These are phyloP conservation scores for Perilla frutescens DNA, from an alignment of 257 asterid genomes.

Conservation along the genomic window DNA sequence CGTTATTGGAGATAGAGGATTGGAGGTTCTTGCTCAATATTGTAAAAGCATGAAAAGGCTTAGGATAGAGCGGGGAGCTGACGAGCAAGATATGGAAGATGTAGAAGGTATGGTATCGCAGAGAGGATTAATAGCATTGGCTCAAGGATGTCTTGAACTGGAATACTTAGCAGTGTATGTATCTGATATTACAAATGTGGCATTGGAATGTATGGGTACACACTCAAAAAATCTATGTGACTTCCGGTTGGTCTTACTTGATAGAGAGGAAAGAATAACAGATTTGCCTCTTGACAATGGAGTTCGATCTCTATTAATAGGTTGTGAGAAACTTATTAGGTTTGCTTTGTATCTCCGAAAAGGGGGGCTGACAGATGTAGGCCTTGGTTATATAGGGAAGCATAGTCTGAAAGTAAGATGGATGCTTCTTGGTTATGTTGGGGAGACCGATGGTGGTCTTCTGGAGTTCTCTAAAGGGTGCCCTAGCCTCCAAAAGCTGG, in stretches of 20 bases:
- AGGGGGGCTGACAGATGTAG: slow-evolving; percentile 77
- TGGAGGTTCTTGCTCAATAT: slow-evolving; percentile 65
- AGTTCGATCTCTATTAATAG: slow-evolving; percentile 64
- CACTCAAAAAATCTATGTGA: slow-evolving; percentile 61
- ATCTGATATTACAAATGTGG: slow-evolving; percentile 56
- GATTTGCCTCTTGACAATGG: slow-evolving; percentile 89
- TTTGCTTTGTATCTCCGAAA: slow-evolving; percentile 78
- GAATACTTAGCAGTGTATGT: slow-evolving; percentile 53
- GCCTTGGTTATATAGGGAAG: slow-evolving; percentile 71
- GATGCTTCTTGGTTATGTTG: slow-evolving; percentile 92
- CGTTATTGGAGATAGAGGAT: slow-evolving; percentile 86
- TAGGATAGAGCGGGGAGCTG: slow-evolving; percentile 58
- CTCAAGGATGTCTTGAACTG: slow-evolving; percentile 56
- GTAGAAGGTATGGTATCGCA: slow-evolving; percentile 56
- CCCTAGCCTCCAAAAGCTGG: slow-evolving; percentile 76
- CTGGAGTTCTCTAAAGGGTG: slow-evolving; percentile 79
- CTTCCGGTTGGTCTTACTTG: slow-evolving; percentile 83
- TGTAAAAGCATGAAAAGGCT: slow-evolving; percentile 60
- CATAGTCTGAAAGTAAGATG: slow-evolving; percentile 75
- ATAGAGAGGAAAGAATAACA: slow-evolving; percentile 58
- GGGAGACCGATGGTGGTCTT: slow-evolving; percentile 80
- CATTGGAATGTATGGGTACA: slow-evolving; percentile 63
- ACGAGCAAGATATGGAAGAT: slow-evolving; percentile 55
- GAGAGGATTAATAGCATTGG: slow-evolving; percentile 51
- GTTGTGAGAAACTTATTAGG: slow-evolving; percentile 69